These are phyloP conservation scores for Hemisphaericaspora lyxosophila DNA, from an alignment of 1,139 yeast genomes.

Conservation along the genomic window DNA sequence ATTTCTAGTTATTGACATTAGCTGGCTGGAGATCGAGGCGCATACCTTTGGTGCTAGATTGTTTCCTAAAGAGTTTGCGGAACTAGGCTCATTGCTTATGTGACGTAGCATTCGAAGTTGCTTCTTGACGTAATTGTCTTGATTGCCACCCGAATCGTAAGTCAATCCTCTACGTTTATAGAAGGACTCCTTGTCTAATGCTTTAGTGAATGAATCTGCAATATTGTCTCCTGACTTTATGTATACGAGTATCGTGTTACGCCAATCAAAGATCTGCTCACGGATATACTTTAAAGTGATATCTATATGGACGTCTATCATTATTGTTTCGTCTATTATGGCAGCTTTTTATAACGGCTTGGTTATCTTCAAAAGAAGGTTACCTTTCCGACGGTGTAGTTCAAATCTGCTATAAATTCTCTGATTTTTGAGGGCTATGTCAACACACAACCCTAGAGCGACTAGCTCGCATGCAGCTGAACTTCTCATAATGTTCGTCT, in stretches of 20 bases:
- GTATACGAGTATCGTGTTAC: background rate
- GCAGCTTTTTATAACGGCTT: background rate
- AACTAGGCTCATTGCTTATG: too few relatives aligned
- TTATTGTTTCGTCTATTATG: background rate
- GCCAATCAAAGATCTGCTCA: background rate
- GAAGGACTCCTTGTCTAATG: too few relatives aligned
- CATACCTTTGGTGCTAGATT: too few relatives aligned
- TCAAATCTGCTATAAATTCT: too few relatives aligned
- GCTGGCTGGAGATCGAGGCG: too few relatives aligned
- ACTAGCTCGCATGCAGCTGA: background rate
- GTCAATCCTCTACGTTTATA: too few relatives aligned
- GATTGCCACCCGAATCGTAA: too few relatives aligned
- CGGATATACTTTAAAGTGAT: background rate
- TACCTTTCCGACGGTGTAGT: too few relatives aligned
- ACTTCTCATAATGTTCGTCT: background rate
- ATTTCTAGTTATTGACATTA: too few relatives aligned
- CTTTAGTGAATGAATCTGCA: slow-evolving; percentile 1
- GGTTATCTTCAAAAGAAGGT: background rate
- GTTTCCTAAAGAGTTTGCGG: too few relatives aligned
- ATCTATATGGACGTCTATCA: background rate
- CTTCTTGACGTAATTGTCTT: too few relatives aligned
- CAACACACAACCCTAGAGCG: background rate
- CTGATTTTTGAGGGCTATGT: background rate
- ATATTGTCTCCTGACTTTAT: background rate
- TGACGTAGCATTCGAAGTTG: too few relatives aligned